These are phyloP conservation scores for Heliamphora ciliata DNA, from an alignment of 179 eudicot species.

Conservation along the genomic window DNA sequence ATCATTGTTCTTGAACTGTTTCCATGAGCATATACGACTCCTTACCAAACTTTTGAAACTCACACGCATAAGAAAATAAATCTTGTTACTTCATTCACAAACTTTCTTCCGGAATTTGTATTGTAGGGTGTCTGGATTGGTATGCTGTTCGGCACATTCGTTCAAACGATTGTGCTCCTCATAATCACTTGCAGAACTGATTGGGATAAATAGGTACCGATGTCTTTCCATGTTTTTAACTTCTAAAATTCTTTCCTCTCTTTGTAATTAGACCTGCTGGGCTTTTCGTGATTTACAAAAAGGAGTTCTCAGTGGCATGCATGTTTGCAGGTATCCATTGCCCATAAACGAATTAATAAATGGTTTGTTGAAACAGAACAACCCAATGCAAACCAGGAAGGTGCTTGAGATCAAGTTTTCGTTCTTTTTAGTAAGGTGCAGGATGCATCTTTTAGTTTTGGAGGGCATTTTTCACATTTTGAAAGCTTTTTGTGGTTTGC, in stretches of 20 bases:
- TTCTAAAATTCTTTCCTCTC: neutral
- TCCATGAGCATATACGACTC: no score
- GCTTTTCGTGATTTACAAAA: no score
- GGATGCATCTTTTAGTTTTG: no score
- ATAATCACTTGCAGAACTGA: conserved; percentile 28
- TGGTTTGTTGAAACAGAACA: conserved; percentile 24
- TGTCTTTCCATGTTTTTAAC: neutral
- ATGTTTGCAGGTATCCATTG: conserved; percentile 21
- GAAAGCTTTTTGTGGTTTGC: no score
- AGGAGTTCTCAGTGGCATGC: neutral
- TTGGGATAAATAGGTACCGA: conserved; percentile 33
- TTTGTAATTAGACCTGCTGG: no score
- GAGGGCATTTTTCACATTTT: no score
- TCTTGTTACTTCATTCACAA: neutral
- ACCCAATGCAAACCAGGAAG: neutral
- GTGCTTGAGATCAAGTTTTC: neutral
- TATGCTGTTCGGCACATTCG: conserved; percentile 28
- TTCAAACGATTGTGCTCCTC: conserved; percentile 27
- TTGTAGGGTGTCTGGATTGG: conserved; percentile 30
- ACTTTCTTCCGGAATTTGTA: neutral
- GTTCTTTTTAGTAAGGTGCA: no score
- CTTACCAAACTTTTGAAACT: no score
- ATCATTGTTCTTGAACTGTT: no score
- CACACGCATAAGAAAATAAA: no score
- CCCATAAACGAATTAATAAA: conserved; percentile 24